Base-by-base conservation (phyloP, 768 basidiomycete species). In the Panus rudis region DNA sequence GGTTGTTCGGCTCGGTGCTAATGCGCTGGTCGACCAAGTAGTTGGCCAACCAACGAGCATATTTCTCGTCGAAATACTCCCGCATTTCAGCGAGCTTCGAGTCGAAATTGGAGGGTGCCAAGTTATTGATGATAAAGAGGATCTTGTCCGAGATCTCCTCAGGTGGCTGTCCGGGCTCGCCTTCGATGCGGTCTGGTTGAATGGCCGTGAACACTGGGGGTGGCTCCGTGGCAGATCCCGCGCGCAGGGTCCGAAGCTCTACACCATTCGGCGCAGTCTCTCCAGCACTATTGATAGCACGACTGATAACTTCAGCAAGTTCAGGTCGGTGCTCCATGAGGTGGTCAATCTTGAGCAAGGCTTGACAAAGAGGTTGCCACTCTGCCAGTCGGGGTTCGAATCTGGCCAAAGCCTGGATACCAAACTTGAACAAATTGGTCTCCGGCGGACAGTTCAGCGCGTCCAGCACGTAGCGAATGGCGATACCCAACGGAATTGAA, bases 11-110 rank as follows among this genome's bases (percentile, higher is more conserved):
- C 64, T 99, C 96, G 44, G 86, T 85, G 64, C 85, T 87, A 62
- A 98, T 81, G 27, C 96, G 87, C 57, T 97, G 90, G 55, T 93
- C 91, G 26, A 99, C 92, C 37, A 99, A 75, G 63, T 98, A 99
- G 59, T 96, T 86, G 34, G 96, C 94, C 56, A 99, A 96, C 96
- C 96, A 99, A 35, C 86, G 76, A 6, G 90, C 80, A 58, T 92
- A 81, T 30, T 77, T 70, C 53, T 92, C 85, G 35, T 85, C 75
- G 63, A 94, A 94, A 43, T 87, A 71, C 24, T 79, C 79, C 43
- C 72, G 73, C 84, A 99, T 92, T 55, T 98, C 96, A 24, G 66
- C 62, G 26, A 92, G 67, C 63, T 99, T 99, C 20, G 73, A 54
- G 27, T 92, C 92, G 48, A 96, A 93, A 60, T 98, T 99, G 62